Base-by-base conservation (phyloP, 805 yeast genomes). In the Ogataea glucozyma region DNA sequence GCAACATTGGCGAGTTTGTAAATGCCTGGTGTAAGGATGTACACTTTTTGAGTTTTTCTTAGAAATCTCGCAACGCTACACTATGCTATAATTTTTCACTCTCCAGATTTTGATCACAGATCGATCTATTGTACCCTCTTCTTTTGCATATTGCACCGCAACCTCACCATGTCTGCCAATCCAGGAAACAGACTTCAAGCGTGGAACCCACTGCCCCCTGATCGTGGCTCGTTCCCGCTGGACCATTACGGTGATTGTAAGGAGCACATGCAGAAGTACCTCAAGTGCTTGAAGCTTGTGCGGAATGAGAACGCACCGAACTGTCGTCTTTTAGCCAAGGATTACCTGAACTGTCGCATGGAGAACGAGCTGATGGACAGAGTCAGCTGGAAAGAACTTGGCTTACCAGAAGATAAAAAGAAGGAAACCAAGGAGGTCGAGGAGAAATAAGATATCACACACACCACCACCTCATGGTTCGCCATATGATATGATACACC, bases 151-250 rank as follows among this genome's bases (percentile, higher is more conserved):
- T n/a, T n/a, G n/a, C n/a, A n/a, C n/a, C n/a, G n/a, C n/a, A n/a
- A n/a, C n/a, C n/a, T n/a, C n/a, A n/a, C n/a, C 29, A 65, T 64
- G 68, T 62, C 68, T 23, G 75, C 71, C 3, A 70, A 69, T 44
- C 74, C 73, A 30, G 80, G 81, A 24, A 72, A 71, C 45, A 59
- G 75, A 12, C 53, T 73, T 36, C 61, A 66, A 31, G 66, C 72
- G 31, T 74, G 84, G 71, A 71, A 79, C 11, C 96, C 97, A 8
- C 84, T 91, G 0, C 96, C 99, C 17, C 99, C 99, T 2, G 96
- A 91, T 52, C 71, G 97, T 52, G 99, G 99, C 0, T 88, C 98
- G 0, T 91, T 91, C 64, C 99, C 98, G 0, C 69, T 91, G 33
- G 99, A 91, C 58, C 99, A 91, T 58, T 70, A 65, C 47, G 83